phyloP scores from a whole-genome alignment of 2,329 filamentous ascomycete genomes.

The Calonectria leucothoes region DNA sequence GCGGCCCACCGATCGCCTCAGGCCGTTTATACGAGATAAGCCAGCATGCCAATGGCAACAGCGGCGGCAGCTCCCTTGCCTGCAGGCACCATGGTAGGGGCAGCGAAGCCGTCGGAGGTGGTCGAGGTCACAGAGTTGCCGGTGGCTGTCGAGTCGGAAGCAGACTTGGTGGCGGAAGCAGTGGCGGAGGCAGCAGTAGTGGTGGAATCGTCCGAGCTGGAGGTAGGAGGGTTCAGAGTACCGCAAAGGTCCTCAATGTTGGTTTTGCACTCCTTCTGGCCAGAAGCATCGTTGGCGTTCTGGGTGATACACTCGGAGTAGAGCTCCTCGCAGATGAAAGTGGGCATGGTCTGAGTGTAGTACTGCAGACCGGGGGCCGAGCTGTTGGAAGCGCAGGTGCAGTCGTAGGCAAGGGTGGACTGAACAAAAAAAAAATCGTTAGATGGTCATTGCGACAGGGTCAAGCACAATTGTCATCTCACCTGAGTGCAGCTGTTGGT shows the following conservation, averaged over 20 bases:
- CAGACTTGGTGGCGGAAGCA: constrained; percentile 33
- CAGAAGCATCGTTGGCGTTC: constrained; percentile 54
- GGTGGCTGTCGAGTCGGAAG: constrained; percentile 31
- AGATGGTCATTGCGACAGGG: background rate
- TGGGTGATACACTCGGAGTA: constrained; percentile 59
- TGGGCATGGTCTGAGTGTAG: constrained; percentile 64
- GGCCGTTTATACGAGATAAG: constrained; percentile 59
- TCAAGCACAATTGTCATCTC: constrained; percentile 36
- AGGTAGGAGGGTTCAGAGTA: constrained; percentile 41
- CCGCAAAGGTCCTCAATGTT: constrained; percentile 63
- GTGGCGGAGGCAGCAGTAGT: constrained; percentile 40
- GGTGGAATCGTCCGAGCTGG: constrained; percentile 35
- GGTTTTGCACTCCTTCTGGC: constrained; percentile 60
- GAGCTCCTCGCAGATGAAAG: constrained; percentile 63
- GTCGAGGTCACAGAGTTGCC: constrained; percentile 47
- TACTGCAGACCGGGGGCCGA: constrained; percentile 63
- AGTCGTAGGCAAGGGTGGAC: constrained; percentile 58
- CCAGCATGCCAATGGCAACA: constrained; percentile 63
- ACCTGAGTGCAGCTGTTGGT: constrained; percentile 61
- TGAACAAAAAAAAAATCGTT: constrained; percentile 35
- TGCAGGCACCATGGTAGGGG: constrained; percentile 54
- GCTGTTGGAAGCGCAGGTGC: constrained; percentile 61
- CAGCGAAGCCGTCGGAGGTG: constrained; percentile 48
- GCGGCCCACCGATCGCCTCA: constrained; percentile 30
- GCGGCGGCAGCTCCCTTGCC: constrained; percentile 60